Evolutionary conservation across 2,329 filamentous ascomycete species (phyloP), one percentile per base, ranked within the genome.

Genomic region (Cryphonectria nitschkei): DNA sequence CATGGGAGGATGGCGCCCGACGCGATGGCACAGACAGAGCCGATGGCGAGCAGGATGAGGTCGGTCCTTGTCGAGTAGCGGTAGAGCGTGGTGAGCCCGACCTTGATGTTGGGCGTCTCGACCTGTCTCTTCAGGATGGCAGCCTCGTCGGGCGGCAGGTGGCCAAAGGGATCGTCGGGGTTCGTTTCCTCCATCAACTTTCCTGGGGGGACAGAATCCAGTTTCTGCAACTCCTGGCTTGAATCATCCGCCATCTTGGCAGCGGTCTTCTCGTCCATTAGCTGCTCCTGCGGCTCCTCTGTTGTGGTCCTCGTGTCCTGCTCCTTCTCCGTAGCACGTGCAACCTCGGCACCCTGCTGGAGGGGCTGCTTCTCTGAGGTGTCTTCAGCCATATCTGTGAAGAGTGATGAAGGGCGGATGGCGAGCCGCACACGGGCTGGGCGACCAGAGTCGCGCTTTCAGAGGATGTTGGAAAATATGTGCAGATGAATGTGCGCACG

Each of bases 1-100:
- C 94, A 82, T 7, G 93, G 93, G 72, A 95, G 80, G 9, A 91
- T 90, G 69, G 92, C 92, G 72, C 93, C 93, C 26, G 89, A 91
- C 46, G 85, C 89, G 74, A 95, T 92, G 74, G 92, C 87, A 70
- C 88, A 88, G 68, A 95, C 76, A 39, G 84, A 78, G 66, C 90
- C 88, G 68, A 93, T 80, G 54, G 80, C 76, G 56, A 94, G 86
- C 77, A 94, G 89, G 72, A 90, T 74, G 22, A 90, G 76, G 76
- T 95, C 92, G 74, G 84, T 86, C 65, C 81, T 84, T 1, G 89
- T 90, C 3, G 92, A 88, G 82, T 93, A 95, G 73, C 92, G 88
- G 78, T 88, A 94, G 29, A 94, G 83, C 0, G 87, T 87, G 72
- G 84, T 83, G 73, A 90, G 86, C n/a, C 88, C 90, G 46, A 92